These are phyloP conservation scores for Tolypocladium ophioglossoides DNA, from an alignment of 2,329 filamentous ascomycete species.

Conservation along the genomic window DNA sequence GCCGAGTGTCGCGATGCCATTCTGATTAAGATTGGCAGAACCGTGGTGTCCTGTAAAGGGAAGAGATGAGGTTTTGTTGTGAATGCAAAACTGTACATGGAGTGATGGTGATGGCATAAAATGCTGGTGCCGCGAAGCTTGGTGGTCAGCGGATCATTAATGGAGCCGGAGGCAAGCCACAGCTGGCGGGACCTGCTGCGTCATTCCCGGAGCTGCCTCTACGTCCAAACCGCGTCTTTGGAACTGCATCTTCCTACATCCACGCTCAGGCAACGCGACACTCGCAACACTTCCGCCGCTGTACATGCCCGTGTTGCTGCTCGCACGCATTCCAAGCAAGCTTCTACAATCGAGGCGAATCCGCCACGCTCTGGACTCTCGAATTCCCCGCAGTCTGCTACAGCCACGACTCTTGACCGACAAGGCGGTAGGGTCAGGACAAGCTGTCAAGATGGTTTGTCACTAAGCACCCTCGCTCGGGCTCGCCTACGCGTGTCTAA, in stretches of 20 bases:
- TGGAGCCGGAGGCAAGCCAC: background rate
- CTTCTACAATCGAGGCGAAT: background rate
- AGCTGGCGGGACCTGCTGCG: background rate
- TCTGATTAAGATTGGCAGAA: background rate
- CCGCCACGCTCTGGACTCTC: background rate
- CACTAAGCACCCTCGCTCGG: background rate
- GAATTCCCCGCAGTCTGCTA: background rate
- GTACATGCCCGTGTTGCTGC: background rate
- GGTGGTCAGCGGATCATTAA: background rate
- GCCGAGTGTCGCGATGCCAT: constrained; percentile 14
- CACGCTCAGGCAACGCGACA: background rate
- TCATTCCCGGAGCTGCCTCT: background rate
- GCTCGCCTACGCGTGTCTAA: background rate
- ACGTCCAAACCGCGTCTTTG: background rate
- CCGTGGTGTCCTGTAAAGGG: background rate
- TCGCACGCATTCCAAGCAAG: background rate
- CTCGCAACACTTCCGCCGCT: background rate
- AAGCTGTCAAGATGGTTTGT: background rate
- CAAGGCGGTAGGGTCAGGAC: background rate
- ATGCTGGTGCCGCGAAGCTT: background rate
- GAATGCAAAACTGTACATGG: background rate
- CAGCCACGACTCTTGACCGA: background rate
- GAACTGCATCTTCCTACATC: background rate
- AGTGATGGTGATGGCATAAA: background rate
- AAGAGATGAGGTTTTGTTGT: background rate